These are phyloP conservation scores for Cichorium intybus DNA, from an alignment of 140 eudicot genomes.

Conservation along the genomic window DNA sequence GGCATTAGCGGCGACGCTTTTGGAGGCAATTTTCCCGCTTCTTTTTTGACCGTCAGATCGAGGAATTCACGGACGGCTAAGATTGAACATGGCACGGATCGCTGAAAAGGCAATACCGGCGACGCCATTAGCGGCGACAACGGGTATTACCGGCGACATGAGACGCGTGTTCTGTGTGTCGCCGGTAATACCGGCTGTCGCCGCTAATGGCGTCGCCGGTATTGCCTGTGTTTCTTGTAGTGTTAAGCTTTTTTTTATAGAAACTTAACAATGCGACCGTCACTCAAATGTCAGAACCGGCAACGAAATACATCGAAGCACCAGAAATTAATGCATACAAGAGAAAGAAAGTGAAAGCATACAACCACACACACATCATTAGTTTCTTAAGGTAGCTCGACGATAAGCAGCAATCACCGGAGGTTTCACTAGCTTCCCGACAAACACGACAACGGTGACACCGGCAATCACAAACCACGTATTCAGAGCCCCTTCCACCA, in stretches of 20 bases:
- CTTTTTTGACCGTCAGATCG: too few species aligned
- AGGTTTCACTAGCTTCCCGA: not conserved
- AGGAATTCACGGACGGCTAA: too few species aligned
- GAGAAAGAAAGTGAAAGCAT: not conserved
- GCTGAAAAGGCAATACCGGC: too few species aligned
- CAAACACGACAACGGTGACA: not conserved
- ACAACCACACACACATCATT: not conserved
- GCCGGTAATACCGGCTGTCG: too few species aligned
- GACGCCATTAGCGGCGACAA: too few species aligned
- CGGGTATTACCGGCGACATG: too few species aligned
- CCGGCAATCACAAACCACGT: slow-evolving; percentile 21
- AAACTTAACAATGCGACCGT: not conserved
- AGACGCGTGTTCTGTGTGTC: too few species aligned
- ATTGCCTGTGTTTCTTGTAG: too few species aligned
- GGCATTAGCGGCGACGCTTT: too few species aligned
- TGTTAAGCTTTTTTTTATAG: not conserved
- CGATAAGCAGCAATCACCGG: not conserved
- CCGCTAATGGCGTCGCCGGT: too few species aligned
- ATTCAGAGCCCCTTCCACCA: slow-evolving; percentile 10
- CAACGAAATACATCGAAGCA: not conserved
- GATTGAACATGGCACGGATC: too few species aligned
- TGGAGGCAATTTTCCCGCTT: too few species aligned
- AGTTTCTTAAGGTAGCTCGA: not conserved
- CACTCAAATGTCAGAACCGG: not conserved
- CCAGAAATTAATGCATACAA: not conserved